Percentiles rank a stretch among this genome's conserved stretches.
phyloP scores from a whole-genome alignment of 441 rosid species.

The Capsella rubella region DNA sequence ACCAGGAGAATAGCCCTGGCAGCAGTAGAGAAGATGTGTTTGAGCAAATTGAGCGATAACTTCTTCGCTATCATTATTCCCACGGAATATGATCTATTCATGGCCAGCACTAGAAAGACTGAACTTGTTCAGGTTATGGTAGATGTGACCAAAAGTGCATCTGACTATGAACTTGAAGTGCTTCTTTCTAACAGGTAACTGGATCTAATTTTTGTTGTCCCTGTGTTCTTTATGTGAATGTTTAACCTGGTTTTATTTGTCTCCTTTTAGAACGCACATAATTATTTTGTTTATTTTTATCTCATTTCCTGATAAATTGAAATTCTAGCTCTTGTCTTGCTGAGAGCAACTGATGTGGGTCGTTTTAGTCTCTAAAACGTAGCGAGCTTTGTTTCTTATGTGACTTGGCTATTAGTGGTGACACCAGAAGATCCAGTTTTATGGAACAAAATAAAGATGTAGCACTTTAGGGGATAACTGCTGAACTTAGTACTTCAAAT shows the following conservation, averaged over 20 bases:
- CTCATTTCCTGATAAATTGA: conserved; percentile 5
- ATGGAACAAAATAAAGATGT: not conserved
- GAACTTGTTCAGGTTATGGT: conserved; percentile 85
- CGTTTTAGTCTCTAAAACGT: not conserved
- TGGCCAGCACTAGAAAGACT: conserved; percentile 93
- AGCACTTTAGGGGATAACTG: not conserved
- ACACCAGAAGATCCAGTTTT: not conserved
- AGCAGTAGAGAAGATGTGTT: conserved; percentile 79
- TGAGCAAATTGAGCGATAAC: conserved; percentile 89
- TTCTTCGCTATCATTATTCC: conserved; percentile 89
- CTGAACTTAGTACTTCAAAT: not conserved
- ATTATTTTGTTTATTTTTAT: conserved; percentile 9
- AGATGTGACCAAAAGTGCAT: conserved; percentile 76
- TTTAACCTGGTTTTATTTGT: not conserved
- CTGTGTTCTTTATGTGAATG: not conserved
- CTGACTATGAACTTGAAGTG: conserved; percentile 83
- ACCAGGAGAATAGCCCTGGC: conserved; percentile 82
- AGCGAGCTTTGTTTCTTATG: not conserved
- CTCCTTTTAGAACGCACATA: not conserved
- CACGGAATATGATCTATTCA: conserved; percentile 88
- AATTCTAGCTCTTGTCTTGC: not conserved
- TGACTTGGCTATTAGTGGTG: not conserved
- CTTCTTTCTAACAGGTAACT: conserved; percentile 79
- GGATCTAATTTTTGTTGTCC: not conserved
- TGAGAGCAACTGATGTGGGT: conserved; percentile 1